Conservation (phyloP, 495 filamentous ascomycete genomes). For the Hapsidospora chrysogenum region DNA sequence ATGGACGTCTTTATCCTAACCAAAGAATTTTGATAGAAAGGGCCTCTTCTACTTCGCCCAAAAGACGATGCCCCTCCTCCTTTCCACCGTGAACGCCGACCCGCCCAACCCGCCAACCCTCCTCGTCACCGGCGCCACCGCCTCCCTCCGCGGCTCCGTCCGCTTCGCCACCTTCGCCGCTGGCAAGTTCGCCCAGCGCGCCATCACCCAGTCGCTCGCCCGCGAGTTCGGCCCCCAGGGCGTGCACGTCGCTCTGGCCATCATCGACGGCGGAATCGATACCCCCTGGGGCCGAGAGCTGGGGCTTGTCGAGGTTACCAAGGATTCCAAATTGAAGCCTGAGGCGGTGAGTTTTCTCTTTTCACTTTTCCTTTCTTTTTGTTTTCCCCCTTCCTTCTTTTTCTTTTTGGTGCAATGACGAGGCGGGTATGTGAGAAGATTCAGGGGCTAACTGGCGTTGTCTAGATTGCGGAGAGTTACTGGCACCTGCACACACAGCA, state of each 20-base stretch:
- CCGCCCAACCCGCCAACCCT: constrained; percentile 54
- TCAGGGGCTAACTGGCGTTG: constrained; percentile 6
- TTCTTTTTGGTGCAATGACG: too few relatives aligned
- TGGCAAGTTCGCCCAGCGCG: constrained; percentile 68
- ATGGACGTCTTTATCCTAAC: neutral
- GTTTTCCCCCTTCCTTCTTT: too few relatives aligned
- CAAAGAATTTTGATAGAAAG: constrained; percentile 22
- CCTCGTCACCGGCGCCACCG: constrained; percentile 81
- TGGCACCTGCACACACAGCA: constrained; percentile 84
- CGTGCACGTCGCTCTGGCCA: constrained; percentile 71
- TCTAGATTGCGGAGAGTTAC: constrained; percentile 73
- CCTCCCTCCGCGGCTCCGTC: constrained; percentile 57
- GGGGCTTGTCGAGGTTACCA: constrained; percentile 32
- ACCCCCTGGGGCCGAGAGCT: constrained; percentile 52
- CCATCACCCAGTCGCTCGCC: constrained; percentile 61
- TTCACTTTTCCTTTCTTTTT: neutral
- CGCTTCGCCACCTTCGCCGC: constrained; percentile 56
- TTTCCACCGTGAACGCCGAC: constrained; percentile 27
- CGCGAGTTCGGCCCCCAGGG: constrained; percentile 82
- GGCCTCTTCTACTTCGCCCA: constrained; percentile 72
- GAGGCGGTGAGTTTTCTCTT: constrained; percentile 47
- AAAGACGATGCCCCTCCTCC: constrained; percentile 52
- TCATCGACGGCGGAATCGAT: constrained; percentile 84
- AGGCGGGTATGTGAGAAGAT: neutral
- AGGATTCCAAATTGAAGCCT: constrained; percentile 63